phyloP scores from a whole-genome alignment of 2,329 filamentous ascomycete genomes.

The Alternaria infectoria region DNA sequence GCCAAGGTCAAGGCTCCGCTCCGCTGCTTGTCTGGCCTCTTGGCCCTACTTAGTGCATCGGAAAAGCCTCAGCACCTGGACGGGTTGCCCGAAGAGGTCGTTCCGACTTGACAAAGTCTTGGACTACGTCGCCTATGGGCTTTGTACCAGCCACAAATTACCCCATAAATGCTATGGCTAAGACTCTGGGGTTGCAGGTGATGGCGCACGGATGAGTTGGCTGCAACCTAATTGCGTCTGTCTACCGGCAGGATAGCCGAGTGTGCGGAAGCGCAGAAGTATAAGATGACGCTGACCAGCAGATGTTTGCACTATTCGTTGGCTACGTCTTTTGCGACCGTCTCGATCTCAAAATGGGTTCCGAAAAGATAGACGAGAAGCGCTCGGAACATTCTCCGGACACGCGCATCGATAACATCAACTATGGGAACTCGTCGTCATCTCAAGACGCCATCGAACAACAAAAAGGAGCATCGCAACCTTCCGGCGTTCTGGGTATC shows the following conservation, averaged over 20 bases:
- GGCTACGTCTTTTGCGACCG: neutral
- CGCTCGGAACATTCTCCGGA: constrained; percentile 11
- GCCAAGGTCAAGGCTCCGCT: constrained; percentile 10
- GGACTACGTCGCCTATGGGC: neutral
- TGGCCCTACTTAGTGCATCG: constrained; percentile 3
- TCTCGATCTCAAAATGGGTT: constrained; percentile 5
- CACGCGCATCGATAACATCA: constrained; percentile 1
- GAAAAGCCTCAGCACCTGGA: neutral
- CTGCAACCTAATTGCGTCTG: neutral
- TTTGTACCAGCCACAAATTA: neutral
- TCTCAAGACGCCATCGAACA: neutral
- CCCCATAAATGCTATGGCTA: neutral
- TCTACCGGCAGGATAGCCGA: neutral
- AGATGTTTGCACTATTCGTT: neutral
- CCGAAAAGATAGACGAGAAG: constrained; percentile 6
- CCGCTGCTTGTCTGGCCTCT: constrained; percentile 4
- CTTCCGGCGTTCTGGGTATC: neutral
- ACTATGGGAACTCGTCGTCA: neutral
- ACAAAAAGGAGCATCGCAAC: constrained; percentile 2
- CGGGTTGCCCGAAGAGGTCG: constrained; percentile 1
- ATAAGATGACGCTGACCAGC: neutral
- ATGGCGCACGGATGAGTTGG: neutral
- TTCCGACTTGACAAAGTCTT: neutral
- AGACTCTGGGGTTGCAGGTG: constrained; percentile 4
- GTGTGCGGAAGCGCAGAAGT: neutral